Conservation (phyloP, 305 asterid species). For the Andrographis paniculata region DNA sequence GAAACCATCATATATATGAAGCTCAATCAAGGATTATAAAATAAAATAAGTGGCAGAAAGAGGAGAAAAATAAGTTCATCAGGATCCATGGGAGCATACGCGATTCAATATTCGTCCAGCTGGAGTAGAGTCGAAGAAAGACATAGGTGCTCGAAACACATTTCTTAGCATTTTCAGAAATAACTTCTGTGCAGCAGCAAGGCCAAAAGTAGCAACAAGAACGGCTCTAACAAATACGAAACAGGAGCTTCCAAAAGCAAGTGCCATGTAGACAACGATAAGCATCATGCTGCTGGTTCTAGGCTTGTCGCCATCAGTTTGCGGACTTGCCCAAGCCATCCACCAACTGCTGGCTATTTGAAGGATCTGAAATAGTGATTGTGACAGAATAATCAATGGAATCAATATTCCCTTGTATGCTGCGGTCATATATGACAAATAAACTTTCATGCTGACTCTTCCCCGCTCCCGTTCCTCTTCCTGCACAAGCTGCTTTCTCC, state of each 20-base stretch:
- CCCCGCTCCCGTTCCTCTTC: conserved; percentile 98
- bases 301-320: conserved; percentile 69
- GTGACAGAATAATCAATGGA: conserved; percentile 83
- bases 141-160: conserved; percentile 91
- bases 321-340: conserved; percentile 99
- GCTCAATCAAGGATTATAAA: neutral
- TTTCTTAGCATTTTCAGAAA: conserved; percentile 75
- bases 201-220: conserved; percentile 96
- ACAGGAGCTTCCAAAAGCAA: conserved; percentile 96
- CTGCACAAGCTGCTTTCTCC: conserved; percentile 93
- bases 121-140: conserved; percentile 98
- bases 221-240: conserved; percentile 90
- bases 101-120: conserved; percentile 97
- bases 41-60: neutral
- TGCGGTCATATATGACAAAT: conserved; percentile 85
- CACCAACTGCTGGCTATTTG: conserved; percentile 99
- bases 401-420: conserved; percentile 89
- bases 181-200: conserved; percentile 94
- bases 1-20: neutral
- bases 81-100: conserved; percentile 30
- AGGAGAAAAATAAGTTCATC: conserved; percentile 11
- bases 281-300: conserved; percentile 71
- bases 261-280: conserved; percentile 84
- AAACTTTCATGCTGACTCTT: conserved; percentile 95
- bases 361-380: conserved; percentile 85